Conservation (phyloP, 805 yeast species). For the Wickerhamiella domercqiae region DNA sequence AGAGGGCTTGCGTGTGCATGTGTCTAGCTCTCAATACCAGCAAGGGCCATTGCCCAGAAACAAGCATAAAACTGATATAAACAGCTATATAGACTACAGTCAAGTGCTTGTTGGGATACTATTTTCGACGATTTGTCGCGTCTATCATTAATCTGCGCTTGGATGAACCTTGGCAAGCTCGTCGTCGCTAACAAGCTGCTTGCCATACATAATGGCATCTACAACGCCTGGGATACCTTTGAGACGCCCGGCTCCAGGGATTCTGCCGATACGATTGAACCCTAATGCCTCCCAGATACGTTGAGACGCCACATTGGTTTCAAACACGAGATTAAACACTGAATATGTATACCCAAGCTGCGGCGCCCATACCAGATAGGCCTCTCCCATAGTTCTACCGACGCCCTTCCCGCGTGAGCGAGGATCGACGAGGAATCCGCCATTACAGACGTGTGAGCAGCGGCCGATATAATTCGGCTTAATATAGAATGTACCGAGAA, state of each 20-base stretch:
- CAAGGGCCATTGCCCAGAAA: no score
- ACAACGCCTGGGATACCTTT: slow-evolving; percentile 49
- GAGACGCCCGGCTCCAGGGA: slow-evolving; percentile 59
- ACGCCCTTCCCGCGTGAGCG: slow-evolving; percentile 47
- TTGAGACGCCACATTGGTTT: slow-evolving; percentile 57
- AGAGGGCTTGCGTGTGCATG: no score
- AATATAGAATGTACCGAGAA: slow-evolving; percentile 63
- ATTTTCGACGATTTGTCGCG: no score
- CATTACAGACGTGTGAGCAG: slow-evolving; percentile 78
- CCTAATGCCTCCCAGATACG: slow-evolving; percentile 75
- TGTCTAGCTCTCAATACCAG: no score
- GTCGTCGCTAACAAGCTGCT: slow-evolving; percentile 27
- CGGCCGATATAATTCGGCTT: slow-evolving; percentile 81
- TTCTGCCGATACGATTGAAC: slow-evolving; percentile 60
- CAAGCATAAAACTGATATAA: no score
- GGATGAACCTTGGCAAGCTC: background rate
- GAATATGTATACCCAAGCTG: slow-evolving; percentile 64
- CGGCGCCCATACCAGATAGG: slow-evolving; percentile 61
- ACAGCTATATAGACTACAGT: no score
- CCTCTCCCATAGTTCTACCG: slow-evolving; percentile 54
- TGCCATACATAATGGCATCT: slow-evolving; percentile 69
- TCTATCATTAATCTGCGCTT: background rate
- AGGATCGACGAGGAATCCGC: slow-evolving; percentile 61
- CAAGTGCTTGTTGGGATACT: no score
- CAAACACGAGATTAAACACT: slow-evolving; percentile 79